Conservation (phyloP, 768 basidiomycete species). For the Pleurotus salmoneostramineus region DNA sequence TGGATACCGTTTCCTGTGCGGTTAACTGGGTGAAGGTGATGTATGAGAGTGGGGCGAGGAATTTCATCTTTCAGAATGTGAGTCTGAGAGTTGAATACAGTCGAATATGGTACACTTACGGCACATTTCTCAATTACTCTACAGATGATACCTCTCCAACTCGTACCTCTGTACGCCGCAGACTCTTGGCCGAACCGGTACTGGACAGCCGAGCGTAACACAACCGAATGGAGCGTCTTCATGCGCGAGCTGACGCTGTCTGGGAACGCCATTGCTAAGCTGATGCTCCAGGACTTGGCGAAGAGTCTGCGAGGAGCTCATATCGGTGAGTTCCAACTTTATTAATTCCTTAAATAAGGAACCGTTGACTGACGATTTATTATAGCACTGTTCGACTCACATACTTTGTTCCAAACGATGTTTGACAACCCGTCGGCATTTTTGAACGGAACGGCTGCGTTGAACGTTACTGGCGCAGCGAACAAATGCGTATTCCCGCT, state of each 20-base stretch:
- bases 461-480: constrained; percentile 38
- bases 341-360: too few species aligned
- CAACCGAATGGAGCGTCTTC: constrained; percentile 35
- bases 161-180: constrained; percentile 27
- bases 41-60: constrained; percentile 56
- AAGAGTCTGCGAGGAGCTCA: constrained; percentile 34
- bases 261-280: constrained; percentile 47
- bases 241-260: constrained; percentile 44
- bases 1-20: constrained; percentile 54
- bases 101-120: constrained; percentile 30
- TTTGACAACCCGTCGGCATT: constrained; percentile 31
- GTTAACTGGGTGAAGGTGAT: constrained; percentile 56
- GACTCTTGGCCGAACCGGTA: constrained; percentile 29
- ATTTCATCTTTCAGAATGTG: constrained; percentile 72
- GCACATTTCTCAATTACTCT: too few species aligned
- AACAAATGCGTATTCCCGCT: constrained; percentile 24
- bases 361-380: neutral
- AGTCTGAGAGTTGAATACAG: constrained; percentile 15
- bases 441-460: constrained; percentile 47
- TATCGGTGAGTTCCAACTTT: constrained; percentile 28
- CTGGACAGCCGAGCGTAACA: constrained; percentile 30
- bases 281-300: constrained; percentile 41
- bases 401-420: constrained; percentile 38
- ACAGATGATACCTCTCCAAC: constrained; percentile 40
- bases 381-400: constrained; percentile 38